Evolutionary conservation across 192 early-diverging fungal species (phyloP).

Genomic region (Umbelopsis isabellina): DNA sequence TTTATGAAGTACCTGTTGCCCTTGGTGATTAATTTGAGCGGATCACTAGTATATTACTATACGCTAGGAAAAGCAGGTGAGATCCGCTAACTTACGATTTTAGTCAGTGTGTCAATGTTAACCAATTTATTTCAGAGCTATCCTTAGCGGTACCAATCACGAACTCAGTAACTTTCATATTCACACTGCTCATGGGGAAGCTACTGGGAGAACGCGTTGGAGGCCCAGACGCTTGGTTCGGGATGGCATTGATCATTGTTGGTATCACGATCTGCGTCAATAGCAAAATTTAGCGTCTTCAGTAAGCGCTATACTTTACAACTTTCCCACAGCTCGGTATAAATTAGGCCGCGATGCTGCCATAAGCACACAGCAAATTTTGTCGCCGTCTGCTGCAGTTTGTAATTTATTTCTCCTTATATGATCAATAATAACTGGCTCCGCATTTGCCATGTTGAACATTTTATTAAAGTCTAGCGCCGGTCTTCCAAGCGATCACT

Average conservation of each 20-base stretch:
- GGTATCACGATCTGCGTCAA: slow-evolving; percentile 74
- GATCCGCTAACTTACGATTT: background rate
- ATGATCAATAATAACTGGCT: too few relatives aligned
- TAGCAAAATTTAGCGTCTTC: slow-evolving; percentile 38
- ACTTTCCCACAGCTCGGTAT: too few relatives aligned
- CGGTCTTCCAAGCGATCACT: too few relatives aligned
- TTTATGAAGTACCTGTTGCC: slow-evolving; percentile 76
- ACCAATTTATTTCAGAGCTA: slow-evolving; percentile 60
- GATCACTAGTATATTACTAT: slow-evolving; percentile 92
- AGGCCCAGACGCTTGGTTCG: slow-evolving; percentile 61
- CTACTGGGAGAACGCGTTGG: slow-evolving; percentile 81
- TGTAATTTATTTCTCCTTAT: too few relatives aligned
- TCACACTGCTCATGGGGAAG: slow-evolving; percentile 79
- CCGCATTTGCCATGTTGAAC: too few relatives aligned
- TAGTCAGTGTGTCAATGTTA: slow-evolving; percentile 2
- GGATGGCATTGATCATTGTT: slow-evolving; percentile 67
- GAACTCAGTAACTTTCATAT: slow-evolving; percentile 87
- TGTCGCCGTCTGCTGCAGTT: too few relatives aligned
- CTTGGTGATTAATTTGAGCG: slow-evolving; percentile 85
- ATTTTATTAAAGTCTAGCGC: too few relatives aligned
- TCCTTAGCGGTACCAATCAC: slow-evolving; percentile 92
- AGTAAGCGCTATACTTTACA: too few relatives aligned
- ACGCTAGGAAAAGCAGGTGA: slow-evolving; percentile 77
- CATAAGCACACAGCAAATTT: too few relatives aligned
- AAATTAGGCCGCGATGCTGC: too few relatives aligned